A percentile compares a stretch with the other conserved stretches of the same genome.
Conservation (phyloP, 2,329 filamentous ascomycete genomes). For the Curvularia sp. region DNA sequence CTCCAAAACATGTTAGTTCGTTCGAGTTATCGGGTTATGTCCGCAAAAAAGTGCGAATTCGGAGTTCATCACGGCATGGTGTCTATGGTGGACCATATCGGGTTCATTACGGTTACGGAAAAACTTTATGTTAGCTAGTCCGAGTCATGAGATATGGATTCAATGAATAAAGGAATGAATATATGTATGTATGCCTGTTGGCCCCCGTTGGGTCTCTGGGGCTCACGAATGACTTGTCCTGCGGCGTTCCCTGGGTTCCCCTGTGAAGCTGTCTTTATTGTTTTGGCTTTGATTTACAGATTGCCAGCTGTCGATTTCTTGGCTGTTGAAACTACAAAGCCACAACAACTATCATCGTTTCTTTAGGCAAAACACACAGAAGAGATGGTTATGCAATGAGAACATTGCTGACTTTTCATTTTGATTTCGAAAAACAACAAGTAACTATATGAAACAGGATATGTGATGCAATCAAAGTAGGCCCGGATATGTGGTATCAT, state of each 20-base stretch:
- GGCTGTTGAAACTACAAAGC: neutral
- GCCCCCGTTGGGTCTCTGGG: neutral
- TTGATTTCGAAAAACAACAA: neutral
- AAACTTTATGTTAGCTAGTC: constrained; percentile 34
- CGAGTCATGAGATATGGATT: constrained; percentile 26
- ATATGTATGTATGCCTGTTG: neutral
- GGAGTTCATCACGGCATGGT: constrained; percentile 41
- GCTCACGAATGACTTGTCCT: neutral
- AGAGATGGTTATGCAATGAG: neutral
- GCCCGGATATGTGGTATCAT: constrained; percentile 1
- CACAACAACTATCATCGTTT: neutral
- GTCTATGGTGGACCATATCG: constrained; percentile 39
- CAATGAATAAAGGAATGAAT: constrained; percentile 16
- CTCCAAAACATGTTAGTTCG: constrained; percentile 42
- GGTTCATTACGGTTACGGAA: constrained; percentile 32
- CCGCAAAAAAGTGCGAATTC: constrained; percentile 45
- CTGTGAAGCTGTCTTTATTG: neutral
- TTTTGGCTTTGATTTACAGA: neutral
- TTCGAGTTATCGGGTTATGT: constrained; percentile 33
- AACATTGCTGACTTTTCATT: neutral
- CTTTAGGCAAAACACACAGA: neutral
- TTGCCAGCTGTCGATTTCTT: neutral
- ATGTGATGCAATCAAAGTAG: neutral
- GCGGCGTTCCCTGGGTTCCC: neutral
- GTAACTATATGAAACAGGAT: too few relatives aligned